Evolutionary conservation across 257 asterid genomes (phyloP).

Genomic region (Nicotiana benthamiana): DNA sequence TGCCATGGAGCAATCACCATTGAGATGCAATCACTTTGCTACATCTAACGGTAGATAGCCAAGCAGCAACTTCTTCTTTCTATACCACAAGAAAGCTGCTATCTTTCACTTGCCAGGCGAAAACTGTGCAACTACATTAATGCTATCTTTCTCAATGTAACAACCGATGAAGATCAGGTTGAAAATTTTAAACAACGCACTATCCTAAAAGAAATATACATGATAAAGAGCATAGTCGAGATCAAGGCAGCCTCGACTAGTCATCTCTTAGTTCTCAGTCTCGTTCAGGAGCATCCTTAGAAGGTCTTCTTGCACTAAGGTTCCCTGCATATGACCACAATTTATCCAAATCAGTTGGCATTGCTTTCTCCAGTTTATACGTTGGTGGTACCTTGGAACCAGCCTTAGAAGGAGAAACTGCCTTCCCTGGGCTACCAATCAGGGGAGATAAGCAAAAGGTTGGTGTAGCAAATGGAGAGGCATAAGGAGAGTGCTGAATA

Average conservation of each 20-base stretch:
- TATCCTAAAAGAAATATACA: constrained; percentile 1
- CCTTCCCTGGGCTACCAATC: constrained; percentile 56
- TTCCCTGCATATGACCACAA: constrained; percentile 78
- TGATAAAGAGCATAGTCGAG: neutral
- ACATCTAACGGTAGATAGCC: neutral
- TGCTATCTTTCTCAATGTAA: neutral
- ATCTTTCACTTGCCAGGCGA: neutral
- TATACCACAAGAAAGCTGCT: neutral
- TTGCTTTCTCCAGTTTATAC: constrained; percentile 41
- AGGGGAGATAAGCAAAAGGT: constrained; percentile 70
- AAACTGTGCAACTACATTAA: neutral
- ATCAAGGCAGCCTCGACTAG: neutral
- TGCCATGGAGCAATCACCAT: neutral
- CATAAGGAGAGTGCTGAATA: constrained; percentile 77
- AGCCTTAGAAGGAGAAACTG: constrained; percentile 44
- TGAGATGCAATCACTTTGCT: neutral
- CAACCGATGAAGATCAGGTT: neutral
- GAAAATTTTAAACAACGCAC: neutral
- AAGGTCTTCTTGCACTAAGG: constrained; percentile 56
- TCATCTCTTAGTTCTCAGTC: constrained; percentile 28
- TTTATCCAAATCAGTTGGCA: constrained; percentile 61
- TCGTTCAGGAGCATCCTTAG: constrained; percentile 72
- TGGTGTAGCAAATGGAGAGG: constrained; percentile 95
- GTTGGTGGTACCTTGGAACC: constrained; percentile 23
- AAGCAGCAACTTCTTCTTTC: neutral